phyloP scores from a whole-genome alignment of 805 yeast genomes.

The Clavispora fructus region DNA sequence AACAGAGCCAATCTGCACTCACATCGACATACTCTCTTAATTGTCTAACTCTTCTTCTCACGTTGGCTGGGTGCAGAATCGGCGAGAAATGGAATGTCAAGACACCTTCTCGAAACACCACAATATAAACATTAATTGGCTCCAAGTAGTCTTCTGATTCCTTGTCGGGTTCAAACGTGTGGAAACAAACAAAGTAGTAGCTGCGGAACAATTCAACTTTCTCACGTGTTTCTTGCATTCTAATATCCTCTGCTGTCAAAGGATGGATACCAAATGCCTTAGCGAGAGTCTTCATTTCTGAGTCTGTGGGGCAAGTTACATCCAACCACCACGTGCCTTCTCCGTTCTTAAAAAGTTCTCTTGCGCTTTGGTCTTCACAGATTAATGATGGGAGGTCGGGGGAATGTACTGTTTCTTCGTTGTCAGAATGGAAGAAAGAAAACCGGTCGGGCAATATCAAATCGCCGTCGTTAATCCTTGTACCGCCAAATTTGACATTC shows the following conservation, averaged over 20 bases:
- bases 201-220: constrained; percentile 87
- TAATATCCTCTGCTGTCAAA: constrained; percentile 93
- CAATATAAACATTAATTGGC: constrained; percentile 63
- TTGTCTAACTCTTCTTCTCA: constrained; percentile 77
- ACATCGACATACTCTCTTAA: constrained; percentile 73
- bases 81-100: constrained; percentile 57
- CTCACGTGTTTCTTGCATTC: constrained; percentile 95
- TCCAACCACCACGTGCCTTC: constrained; percentile 95
- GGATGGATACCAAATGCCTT: constrained; percentile 98
- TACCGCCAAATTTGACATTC: constrained; percentile 37
- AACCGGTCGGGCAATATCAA: constrained; percentile 64
- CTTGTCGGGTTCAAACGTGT: constrained; percentile 83
- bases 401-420: constrained; percentile 85
- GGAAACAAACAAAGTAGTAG: constrained; percentile 95
- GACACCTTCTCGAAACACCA: constrained; percentile 57
- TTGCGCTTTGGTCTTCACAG: constrained; percentile 56
- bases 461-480: constrained; percentile 26
- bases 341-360: constrained; percentile 63
- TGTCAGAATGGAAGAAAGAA: constrained; percentile 74
- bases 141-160: constrained; percentile 81
- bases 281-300: constrained; percentile 86
- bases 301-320: constrained; percentile 89
- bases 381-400: constrained; percentile 79
- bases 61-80: constrained; percentile 58
- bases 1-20: constrained; percentile 77